phyloP scores from a whole-genome alignment of 148 eudicot genomes.

The Rhododendron williamsianum region DNA sequence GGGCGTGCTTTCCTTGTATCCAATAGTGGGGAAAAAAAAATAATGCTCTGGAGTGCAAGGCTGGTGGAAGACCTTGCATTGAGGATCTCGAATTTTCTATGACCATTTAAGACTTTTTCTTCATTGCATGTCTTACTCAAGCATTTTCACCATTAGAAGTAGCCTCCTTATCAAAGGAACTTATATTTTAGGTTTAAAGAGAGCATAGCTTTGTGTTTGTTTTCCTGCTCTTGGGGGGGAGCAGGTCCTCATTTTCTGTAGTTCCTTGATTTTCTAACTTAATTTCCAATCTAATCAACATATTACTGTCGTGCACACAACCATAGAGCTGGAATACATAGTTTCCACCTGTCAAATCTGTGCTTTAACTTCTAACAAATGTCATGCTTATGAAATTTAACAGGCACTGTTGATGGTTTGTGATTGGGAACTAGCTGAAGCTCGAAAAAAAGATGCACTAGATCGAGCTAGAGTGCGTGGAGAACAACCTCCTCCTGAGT shows the following conservation, averaged over 20 bases:
- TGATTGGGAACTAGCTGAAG: conserved; percentile 92
- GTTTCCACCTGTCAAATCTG: neutral
- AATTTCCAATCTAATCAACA: neutral
- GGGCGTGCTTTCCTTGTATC: neutral
- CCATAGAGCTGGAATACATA: neutral
- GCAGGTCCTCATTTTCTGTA: neutral
- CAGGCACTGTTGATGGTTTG: conserved; percentile 89
- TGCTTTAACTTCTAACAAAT: neutral
- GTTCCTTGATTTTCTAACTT: neutral
- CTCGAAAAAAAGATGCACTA: conserved; percentile 67
- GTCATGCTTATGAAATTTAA: conserved; percentile 9
- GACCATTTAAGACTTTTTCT: neutral
- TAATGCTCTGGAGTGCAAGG: neutral
- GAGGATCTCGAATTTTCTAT: neutral
- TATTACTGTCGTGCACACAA: no score
- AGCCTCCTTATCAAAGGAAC: neutral
- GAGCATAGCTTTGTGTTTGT: neutral
- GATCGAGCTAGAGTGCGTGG: conserved; percentile 91
- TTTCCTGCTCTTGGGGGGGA: neutral
- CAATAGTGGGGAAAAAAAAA: neutral
- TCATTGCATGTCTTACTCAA: neutral
- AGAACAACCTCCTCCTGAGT: conserved; percentile 77
- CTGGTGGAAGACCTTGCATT: neutral
- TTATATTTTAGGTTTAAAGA: neutral
- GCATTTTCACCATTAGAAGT: neutral